phyloP scores from a whole-genome alignment of 2,329 filamentous ascomycete genomes.

The Plenodomus tracheiphilus region DNA sequence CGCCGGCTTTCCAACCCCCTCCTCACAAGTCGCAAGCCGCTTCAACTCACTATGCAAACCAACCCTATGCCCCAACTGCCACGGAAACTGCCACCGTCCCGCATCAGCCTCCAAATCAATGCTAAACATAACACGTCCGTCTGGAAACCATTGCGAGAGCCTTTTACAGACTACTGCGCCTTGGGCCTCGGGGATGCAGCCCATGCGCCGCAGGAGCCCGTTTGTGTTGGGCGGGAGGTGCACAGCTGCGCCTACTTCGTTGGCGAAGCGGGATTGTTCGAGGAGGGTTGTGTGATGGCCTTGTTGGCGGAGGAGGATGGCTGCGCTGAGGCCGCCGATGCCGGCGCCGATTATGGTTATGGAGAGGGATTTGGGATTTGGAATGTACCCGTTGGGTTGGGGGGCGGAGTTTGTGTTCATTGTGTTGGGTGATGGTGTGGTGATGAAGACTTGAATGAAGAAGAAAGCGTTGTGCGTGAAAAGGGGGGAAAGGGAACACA shows the following conservation, averaged over 20 bases:
- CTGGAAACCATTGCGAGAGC: conserved; percentile 45
- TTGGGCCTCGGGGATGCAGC: conserved; percentile 46
- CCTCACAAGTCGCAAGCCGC: conserved; percentile 46
- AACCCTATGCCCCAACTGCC: conserved; percentile 60
- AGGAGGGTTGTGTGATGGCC: conserved; percentile 32
- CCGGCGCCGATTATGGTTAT: conserved; percentile 49
- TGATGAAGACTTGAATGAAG: too few species aligned
- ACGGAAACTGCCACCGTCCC: conserved; percentile 56
- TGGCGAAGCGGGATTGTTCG: conserved; percentile 57
- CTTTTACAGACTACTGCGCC: conserved; percentile 39
- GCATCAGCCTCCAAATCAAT: conserved; percentile 44
- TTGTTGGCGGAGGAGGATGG: conserved; percentile 56
- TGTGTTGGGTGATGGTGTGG: not conserved
- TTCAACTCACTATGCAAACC: conserved; percentile 59
- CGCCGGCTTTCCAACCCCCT: conserved; percentile 42
- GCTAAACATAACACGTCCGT: conserved; percentile 43
- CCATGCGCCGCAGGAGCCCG: conserved; percentile 56
- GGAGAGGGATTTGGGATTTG: too few species aligned
- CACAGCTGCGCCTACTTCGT: conserved; percentile 64
- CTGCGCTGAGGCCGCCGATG: conserved; percentile 58
- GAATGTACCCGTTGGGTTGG: too few species aligned
- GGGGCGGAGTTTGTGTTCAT: not conserved
- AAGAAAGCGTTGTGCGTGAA: too few species aligned
- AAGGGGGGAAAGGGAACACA: too few species aligned
- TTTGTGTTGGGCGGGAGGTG: conserved; percentile 66